Evolutionary conservation across 345 rosid genomes (phyloP), one percentile per base, ranked within the genome.

Genomic region (Acer saccharum): DNA sequence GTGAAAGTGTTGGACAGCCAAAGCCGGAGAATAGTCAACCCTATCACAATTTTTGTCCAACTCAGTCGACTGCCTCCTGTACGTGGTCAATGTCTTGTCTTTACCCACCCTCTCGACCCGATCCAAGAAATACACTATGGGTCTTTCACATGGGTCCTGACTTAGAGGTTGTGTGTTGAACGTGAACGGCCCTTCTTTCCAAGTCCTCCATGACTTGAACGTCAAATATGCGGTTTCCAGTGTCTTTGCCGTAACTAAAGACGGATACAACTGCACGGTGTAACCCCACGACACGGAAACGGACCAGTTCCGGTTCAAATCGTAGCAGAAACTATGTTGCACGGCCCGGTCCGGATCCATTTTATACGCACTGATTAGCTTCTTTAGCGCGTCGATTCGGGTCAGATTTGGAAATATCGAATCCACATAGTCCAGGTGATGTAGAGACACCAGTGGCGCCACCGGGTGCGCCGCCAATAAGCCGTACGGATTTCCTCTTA

Each of bases 281-380:
- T 92, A 95, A 2, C 99, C 97, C 99, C 99, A 95, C 0, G 98
- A 91, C 12, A 91, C 86, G 4, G 98, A 93, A 65, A 92, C 71
- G 7, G 94, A 88, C 95, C 96, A 91, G 44, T 87, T 90, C 3
- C 91, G 85, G 18, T 21, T 84, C 32, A 73, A 41, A 83, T 92
- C 97, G 66, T 92, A 83, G 74, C 99, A 93, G 80, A 91, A 89
- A 75, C 89, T 93, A 48, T 89, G 92, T 62, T 95, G 99, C 27
- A 95, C 82, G 57, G 81, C 78, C 83, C 97, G 90, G 79, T 86
- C 80, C 25, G 94, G 96, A 77, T 95, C 99, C 68, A 58, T 65
- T 72, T 81, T 72, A 16, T 91, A 90, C 1, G 94, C 83, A 0
- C 68, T 76, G 1, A 76, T 69, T 60, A 95, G 86, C 79, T 85